Conservation (phyloP, 805 yeast species). For the Clavispora santaluciae region DNA sequence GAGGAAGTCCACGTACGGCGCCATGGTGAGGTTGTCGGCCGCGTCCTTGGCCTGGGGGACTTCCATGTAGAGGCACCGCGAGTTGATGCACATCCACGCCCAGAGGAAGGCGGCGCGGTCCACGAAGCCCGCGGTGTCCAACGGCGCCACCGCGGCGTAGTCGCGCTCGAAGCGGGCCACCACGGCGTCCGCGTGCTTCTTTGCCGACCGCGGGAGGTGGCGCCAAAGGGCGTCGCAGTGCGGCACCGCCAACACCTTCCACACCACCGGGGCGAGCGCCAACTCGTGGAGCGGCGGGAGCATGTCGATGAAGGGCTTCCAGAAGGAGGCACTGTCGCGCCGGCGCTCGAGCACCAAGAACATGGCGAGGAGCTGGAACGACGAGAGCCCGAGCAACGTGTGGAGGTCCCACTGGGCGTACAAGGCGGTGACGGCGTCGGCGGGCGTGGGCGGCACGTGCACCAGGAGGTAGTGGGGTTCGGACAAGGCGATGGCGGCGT, state of each 20-base stretch:
- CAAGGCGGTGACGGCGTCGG: conserved; percentile 24
- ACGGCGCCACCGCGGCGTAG: conserved; percentile 27
- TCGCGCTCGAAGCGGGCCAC: conserved; percentile 42
- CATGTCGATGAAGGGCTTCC: conserved; percentile 65
- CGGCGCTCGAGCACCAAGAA: conserved; percentile 43
- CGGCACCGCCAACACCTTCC: conserved; percentile 41
- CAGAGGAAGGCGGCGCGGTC: conserved; percentile 41
- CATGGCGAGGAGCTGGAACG: conserved; percentile 56
- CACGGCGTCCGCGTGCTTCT: conserved; percentile 39
- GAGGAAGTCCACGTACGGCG: conserved; percentile 84
- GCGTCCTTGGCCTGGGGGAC: conserved; percentile 48
- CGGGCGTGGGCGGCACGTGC: conserved; percentile 20
- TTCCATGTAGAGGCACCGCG: conserved; percentile 82
- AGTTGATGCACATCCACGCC: conserved; percentile 85
- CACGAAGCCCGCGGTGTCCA: conserved; percentile 10
- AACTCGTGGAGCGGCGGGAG: conserved; percentile 59
- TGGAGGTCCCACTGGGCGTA: conserved; percentile 28
- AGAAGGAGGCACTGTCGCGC: conserved; percentile 43
- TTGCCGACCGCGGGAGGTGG: conserved; percentile 42
- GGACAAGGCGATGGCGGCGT: conserved; percentile 27
- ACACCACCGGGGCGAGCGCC: conserved; percentile 53
- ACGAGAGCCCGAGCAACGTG: conserved; percentile 40
- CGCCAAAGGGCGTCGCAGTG: conserved; percentile 24
- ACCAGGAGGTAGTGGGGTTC: conserved; percentile 17
- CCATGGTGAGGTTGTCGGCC: conserved; percentile 78